A percentile compares a stretch with the other conserved stretches of the same genome.
These are phyloP conservation scores for Fusarium dimerum DNA, from an alignment of 2,329 filamentous ascomycete genomes.

Conservation along the genomic window DNA sequence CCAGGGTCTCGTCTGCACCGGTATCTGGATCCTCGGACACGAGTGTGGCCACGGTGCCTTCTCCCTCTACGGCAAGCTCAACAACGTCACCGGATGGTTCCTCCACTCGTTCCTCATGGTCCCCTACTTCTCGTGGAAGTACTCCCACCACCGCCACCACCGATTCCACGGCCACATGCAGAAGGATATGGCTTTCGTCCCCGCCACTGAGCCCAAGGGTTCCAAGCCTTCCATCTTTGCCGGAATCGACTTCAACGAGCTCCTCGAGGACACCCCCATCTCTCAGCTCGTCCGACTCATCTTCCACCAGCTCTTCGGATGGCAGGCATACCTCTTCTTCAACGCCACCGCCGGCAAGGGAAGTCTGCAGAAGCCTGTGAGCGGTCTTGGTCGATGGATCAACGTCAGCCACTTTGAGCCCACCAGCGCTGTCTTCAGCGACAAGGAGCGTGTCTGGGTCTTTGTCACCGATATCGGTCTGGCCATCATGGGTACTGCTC, in stretches of 20 bases:
- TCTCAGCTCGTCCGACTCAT: slow-evolving; percentile 55
- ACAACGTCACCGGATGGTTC: slow-evolving; percentile 63
- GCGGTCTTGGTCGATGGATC: slow-evolving; percentile 37
- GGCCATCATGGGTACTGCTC: slow-evolving; percentile 46
- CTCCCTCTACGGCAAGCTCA: slow-evolving; percentile 56
- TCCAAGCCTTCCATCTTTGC: slow-evolving; percentile 36
- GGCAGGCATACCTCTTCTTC: slow-evolving; percentile 64
- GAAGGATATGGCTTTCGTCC: slow-evolving; percentile 67
- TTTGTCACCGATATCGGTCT: slow-evolving; percentile 62
- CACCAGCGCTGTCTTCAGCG: slow-evolving; percentile 60
- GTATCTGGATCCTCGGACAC: slow-evolving; percentile 71
- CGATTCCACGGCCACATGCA: slow-evolving; percentile 67
- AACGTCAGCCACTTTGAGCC: slow-evolving; percentile 62
- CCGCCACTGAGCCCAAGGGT: slow-evolving; percentile 43
- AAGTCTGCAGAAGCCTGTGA: slow-evolving; percentile 47
- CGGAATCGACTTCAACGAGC: slow-evolving; percentile 49
- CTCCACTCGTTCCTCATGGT: slow-evolving; percentile 67
- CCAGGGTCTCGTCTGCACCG: slow-evolving; percentile 67
- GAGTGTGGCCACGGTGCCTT: slow-evolving; percentile 72
- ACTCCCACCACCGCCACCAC: slow-evolving; percentile 70
- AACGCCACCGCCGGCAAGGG: slow-evolving; percentile 54
- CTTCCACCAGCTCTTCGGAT: slow-evolving; percentile 64
- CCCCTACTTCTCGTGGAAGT: slow-evolving; percentile 74
- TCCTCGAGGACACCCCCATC: slow-evolving; percentile 65
- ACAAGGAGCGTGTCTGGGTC: slow-evolving; percentile 57